Conservation (phyloP, 1,284 basidiomycete species). For the Ganoderma lucidum region DNA sequence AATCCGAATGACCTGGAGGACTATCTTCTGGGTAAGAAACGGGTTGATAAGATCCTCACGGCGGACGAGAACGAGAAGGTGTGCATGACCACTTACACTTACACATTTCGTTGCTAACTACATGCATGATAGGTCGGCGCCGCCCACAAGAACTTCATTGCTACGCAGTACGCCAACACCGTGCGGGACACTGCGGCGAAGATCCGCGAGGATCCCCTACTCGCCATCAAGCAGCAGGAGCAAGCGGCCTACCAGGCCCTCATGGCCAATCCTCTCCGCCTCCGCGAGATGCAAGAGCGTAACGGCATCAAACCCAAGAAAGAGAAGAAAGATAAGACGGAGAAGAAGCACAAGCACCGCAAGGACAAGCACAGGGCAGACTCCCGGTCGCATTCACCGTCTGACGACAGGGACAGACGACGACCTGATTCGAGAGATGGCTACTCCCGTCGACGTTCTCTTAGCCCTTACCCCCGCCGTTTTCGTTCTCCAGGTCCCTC, state of each 20-base stretch:
- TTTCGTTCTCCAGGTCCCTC: slow-evolving; percentile 46
- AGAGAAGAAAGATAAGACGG: slow-evolving; percentile 76
- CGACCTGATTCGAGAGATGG: slow-evolving; percentile 48
- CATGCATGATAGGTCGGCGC: slow-evolving; percentile 70
- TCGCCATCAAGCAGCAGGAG: slow-evolving; percentile 98
- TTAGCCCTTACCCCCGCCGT: slow-evolving; percentile 48
- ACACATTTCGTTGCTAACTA: background rate
- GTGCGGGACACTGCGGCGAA: slow-evolving; percentile 90
- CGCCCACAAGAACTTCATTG: slow-evolving; percentile 89
- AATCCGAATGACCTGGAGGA: slow-evolving; percentile 95
- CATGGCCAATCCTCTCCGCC: slow-evolving; percentile 89
- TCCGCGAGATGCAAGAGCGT: slow-evolving; percentile 82
- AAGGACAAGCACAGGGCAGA: slow-evolving; percentile 44
- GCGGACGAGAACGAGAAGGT: slow-evolving; percentile 92
- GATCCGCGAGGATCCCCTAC: slow-evolving; percentile 93
- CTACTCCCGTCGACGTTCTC: slow-evolving; percentile 46
- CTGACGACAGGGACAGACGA: slow-evolving; percentile 39
- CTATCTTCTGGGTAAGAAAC: slow-evolving; percentile 97
- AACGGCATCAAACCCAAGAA: slow-evolving; percentile 81
- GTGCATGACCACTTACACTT: slow-evolving; percentile 32
- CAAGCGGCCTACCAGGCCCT: slow-evolving; percentile 92
- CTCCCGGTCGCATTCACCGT: slow-evolving; percentile 48
- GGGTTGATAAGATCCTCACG: slow-evolving; percentile 95
- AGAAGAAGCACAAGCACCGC: slow-evolving; percentile 55
- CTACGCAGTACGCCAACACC: slow-evolving; percentile 93